phyloP scores from a whole-genome alignment of 2,329 filamentous ascomycete species.

The Huntiella abstrusa region DNA sequence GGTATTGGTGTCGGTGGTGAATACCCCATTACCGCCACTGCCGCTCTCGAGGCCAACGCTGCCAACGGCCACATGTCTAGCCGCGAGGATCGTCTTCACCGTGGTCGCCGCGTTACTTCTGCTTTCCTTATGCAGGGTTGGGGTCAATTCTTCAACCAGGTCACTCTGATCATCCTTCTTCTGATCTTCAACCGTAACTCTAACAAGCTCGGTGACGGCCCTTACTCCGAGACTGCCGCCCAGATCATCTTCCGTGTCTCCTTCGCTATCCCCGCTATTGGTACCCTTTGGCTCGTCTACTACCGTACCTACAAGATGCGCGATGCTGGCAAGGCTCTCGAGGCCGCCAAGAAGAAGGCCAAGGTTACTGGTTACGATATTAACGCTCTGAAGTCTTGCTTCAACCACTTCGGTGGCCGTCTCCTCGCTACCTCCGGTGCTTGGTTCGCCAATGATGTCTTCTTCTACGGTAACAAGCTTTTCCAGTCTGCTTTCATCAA shows the following conservation, averaged over 20 bases:
- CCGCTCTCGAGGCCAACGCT: slow-evolving; percentile 80
- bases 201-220: slow-evolving; percentile 39
- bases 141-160: slow-evolving; percentile 92
- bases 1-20: slow-evolving; percentile 56
- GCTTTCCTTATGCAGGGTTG: slow-evolving; percentile 98
- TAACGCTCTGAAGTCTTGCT: slow-evolving; percentile 59
- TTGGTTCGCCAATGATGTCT: slow-evolving; percentile 95
- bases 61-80: slow-evolving; percentile 77
- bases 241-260: slow-evolving; percentile 88
- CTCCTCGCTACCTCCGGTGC: slow-evolving; percentile 69
- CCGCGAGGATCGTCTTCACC: slow-evolving; percentile 80
- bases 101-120: slow-evolving; percentile 85
- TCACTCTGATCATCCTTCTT: slow-evolving; percentile 67
- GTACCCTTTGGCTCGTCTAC: slow-evolving; percentile 88
- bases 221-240: slow-evolving; percentile 57
- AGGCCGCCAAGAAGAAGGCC: slow-evolving; percentile 64
- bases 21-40: slow-evolving; percentile 92
- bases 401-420: slow-evolving; percentile 70
- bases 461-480: slow-evolving; percentile 98
- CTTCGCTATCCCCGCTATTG: slow-evolving; percentile 77
- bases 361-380: slow-evolving; percentile 85
- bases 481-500: slow-evolving; percentile 84
- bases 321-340: slow-evolving; percentile 65
- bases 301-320: slow-evolving; percentile 93
- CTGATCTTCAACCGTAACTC: slow-evolving; percentile 54